A percentile compares a stretch with the other conserved stretches of the same genome.
phyloP scores from a whole-genome alignment of 139 green algal genomes.

The Chlorella sp. region DNA sequence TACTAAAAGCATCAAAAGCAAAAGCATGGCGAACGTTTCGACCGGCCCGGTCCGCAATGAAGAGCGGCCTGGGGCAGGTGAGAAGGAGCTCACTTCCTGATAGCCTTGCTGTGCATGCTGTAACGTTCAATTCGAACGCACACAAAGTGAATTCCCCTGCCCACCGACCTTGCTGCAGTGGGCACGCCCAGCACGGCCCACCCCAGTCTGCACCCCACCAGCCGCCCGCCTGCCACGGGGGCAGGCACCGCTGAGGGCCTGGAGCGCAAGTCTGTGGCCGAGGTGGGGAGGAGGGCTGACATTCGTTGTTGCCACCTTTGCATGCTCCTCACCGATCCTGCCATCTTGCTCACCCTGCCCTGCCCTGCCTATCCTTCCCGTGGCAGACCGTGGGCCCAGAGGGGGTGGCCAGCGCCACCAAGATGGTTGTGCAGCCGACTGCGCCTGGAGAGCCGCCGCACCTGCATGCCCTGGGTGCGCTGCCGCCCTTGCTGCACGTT shows the following conservation, averaged over 20 bases:
- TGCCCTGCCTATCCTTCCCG: neutral
- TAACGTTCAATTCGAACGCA: no score
- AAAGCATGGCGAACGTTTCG: no score
- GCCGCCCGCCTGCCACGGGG: neutral
- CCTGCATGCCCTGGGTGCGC: neutral
- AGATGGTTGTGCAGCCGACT: neutral
- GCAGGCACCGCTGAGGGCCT: neutral
- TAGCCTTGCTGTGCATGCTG: no score
- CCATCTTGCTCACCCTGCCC: neutral
- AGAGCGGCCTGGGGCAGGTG: no score
- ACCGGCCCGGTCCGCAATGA: no score
- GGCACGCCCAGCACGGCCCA: neutral
- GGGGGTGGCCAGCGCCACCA: neutral
- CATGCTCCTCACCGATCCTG: neutral
- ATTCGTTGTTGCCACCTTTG: neutral
- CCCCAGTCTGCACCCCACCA: neutral
- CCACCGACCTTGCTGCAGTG: neutral
- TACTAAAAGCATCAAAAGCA: no score
- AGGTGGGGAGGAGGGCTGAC: neutral
- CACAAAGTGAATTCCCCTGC: no score
- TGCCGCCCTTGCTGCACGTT: neutral
- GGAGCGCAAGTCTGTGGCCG: neutral
- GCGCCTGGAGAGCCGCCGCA: neutral
- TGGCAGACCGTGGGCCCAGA: neutral
- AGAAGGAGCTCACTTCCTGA: no score